A percentile compares a stretch with the other conserved stretches of the same genome.
Evolutionary conservation across 192 early-diverging fungal genomes (phyloP).

Genomic region (Backusella luteola): DNA sequence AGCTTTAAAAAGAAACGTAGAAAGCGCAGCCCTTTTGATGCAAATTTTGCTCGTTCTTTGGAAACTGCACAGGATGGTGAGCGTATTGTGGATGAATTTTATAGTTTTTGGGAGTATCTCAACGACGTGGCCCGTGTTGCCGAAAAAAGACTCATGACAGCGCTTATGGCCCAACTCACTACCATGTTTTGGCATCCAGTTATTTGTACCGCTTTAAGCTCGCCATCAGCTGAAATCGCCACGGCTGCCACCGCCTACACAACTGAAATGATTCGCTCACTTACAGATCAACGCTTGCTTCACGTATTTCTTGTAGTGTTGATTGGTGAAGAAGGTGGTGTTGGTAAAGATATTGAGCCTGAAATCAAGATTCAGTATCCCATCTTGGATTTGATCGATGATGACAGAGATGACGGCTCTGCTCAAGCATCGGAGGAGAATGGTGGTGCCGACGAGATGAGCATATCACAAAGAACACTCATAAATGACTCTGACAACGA

Average conservation of each 20-base stretch:
- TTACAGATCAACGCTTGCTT: constrained; percentile 36
- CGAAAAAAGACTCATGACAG: constrained; percentile 35
- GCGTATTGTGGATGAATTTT: constrained; percentile 34
- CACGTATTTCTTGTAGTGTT: constrained; percentile 34
- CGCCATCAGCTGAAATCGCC: constrained; percentile 27
- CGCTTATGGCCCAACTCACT: constrained; percentile 35
- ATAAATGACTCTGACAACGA: constrained; percentile 6
- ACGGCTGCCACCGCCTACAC: constrained; percentile 37
- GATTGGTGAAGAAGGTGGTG: constrained; percentile 36
- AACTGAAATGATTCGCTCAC: constrained; percentile 39
- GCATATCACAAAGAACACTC: not conserved
- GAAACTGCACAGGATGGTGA: constrained; percentile 23
- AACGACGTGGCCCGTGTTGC: constrained; percentile 39
- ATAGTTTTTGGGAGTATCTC: constrained; percentile 39
- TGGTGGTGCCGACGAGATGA: constrained; percentile 4
- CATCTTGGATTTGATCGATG: constrained; percentile 3
- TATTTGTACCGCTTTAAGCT: constrained; percentile 31
- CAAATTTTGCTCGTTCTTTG: constrained; percentile 27
- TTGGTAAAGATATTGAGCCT: constrained; percentile 39
- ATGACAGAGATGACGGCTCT: constrained; percentile 17
- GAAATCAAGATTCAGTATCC: constrained; percentile 12
- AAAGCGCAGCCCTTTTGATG: constrained; percentile 35
- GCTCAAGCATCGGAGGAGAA: not conserved
- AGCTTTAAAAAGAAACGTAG: constrained; percentile 34
- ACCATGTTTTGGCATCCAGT: constrained; percentile 41